Conservation (phyloP, 2,329 filamentous ascomycete species). For the Podosphaera aphanis region DNA sequence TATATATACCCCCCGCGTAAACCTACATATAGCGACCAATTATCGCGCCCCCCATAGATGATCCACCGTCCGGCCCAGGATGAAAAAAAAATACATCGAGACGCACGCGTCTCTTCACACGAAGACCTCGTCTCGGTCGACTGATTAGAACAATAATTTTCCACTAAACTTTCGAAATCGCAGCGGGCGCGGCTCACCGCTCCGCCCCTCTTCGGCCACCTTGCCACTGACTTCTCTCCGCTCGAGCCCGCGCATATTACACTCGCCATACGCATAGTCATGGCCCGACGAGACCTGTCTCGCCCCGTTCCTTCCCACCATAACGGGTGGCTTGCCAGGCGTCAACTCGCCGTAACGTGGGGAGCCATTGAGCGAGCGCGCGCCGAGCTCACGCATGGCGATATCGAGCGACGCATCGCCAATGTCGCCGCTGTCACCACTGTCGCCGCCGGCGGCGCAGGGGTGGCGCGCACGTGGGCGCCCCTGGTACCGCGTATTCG, state of each 20-base stretch:
- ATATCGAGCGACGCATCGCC: neutral
- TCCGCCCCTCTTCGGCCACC: conserved; percentile 41
- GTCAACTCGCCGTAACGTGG: conserved; percentile 30
- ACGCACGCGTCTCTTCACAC: no score
- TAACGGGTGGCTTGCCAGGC: conserved; percentile 27
- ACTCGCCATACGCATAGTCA: conserved; percentile 19
- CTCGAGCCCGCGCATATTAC: neutral
- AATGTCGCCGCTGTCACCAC: conserved; percentile 19
- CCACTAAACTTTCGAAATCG: conserved; percentile 20
- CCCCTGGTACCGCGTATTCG: no score
- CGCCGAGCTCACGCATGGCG: conserved; percentile 27
- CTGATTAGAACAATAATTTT: conserved; percentile 1
- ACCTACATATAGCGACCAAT: no score
- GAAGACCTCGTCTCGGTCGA: no score
- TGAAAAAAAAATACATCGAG: no score
- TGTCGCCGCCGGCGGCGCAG: conserved; percentile 19
- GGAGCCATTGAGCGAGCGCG: neutral
- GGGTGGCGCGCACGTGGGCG: no score
- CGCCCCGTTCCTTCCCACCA: conserved; percentile 19
- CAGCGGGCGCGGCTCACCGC: conserved; percentile 11
- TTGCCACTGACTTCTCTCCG: conserved; percentile 49
- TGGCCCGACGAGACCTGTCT: conserved; percentile 36
- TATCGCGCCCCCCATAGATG: no score
- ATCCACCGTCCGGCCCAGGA: no score
- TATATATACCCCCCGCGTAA: no score